Evolutionary conservation across 1,139 yeast genomes (phyloP).

Genomic region (Diutina catenulata): DNA sequence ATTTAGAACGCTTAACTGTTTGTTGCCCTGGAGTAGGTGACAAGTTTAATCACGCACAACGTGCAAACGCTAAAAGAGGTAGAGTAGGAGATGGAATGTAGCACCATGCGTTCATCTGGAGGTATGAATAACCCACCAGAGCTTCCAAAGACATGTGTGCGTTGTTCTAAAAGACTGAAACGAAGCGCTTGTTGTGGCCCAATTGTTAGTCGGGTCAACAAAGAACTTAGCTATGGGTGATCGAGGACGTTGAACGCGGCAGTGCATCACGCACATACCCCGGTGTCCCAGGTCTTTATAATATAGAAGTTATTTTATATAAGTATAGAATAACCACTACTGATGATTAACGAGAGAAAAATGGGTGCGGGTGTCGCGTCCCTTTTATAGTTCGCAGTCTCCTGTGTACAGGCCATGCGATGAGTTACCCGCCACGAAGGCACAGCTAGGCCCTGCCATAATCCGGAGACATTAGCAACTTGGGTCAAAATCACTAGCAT

Average conservation of each 20-base stretch:
- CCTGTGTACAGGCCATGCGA: too few relatives aligned
- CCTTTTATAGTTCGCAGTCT: slow-evolving; percentile 8
- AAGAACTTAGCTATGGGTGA: slow-evolving; percentile 40
- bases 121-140: slow-evolving; percentile 11
- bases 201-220: slow-evolving; percentile 49
- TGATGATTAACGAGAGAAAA: slow-evolving; percentile 28
- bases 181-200: slow-evolving; percentile 60
- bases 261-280: slow-evolving; percentile 23
- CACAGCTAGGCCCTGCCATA: too few relatives aligned
- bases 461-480: too few relatives aligned
- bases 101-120: slow-evolving; percentile 38
- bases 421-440: too few relatives aligned
- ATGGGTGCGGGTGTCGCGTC: slow-evolving; percentile 9
- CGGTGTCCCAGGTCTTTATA: slow-evolving; percentile 41
- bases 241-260: slow-evolving; percentile 19
- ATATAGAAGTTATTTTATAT: slow-evolving; percentile 36
- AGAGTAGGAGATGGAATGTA: too few relatives aligned
- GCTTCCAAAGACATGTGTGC: slow-evolving; percentile 15
- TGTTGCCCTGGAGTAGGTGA: too few relatives aligned
- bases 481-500: too few relatives aligned
- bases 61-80: too few relatives aligned
- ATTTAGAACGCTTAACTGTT: too few relatives aligned
- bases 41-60: too few relatives aligned
- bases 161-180: slow-evolving; percentile 62
- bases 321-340: slow-evolving; percentile 66